Evolutionary conservation across 2,329 filamentous ascomycete species (phyloP), one percentile per base, ranked within the genome.

Genomic region (Botryotinia globosa): DNA sequence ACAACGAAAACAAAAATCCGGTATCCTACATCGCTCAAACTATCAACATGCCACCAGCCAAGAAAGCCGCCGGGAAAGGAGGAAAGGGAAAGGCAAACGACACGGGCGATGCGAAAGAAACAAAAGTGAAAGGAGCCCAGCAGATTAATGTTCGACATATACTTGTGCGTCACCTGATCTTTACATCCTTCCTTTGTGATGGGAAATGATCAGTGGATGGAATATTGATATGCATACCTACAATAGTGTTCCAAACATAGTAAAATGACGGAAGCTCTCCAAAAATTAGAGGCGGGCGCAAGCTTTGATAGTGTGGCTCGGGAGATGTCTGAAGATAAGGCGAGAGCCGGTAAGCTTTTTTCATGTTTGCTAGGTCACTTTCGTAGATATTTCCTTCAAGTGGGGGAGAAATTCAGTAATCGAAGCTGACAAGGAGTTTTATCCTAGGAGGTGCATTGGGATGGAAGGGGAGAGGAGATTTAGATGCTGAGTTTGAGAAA

Each of bases 221-320:
- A 34, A 34, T 72, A 20, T 71, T 65, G 48, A 71, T 32, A 16
- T 56, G 39, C n/a, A 29, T 34, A 51, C 32, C 9, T 29, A 32
- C 65, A 48, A 69, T 62, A 90, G 83, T 94, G 92, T 78, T 90
- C 90, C 80, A 94, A 94, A 80, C 89, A 93, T 80, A 83, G 85
- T n/a, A 93, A 90, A 81, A 94, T 93, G 80, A 91, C 94, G 79
- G 90, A 93, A 80, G 92, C 92, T 0, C 81, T 94, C 25, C 87
- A 86, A 72, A 91, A 93, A 82, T 82, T 94, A 69, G 86, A 85
- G 56, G 87, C 82, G 5, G 91, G 91, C 1, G 85, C 85, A 68
- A 92, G 91, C 77, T 94, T 94, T 78, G 91, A 94, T 77, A 89
- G 92, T 65, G 91, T 94, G 9, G 92, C 92, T 16, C 84, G 88